phyloP scores from a whole-genome alignment of 192 early-diverging fungal species.

The Dissophora globulifera region DNA sequence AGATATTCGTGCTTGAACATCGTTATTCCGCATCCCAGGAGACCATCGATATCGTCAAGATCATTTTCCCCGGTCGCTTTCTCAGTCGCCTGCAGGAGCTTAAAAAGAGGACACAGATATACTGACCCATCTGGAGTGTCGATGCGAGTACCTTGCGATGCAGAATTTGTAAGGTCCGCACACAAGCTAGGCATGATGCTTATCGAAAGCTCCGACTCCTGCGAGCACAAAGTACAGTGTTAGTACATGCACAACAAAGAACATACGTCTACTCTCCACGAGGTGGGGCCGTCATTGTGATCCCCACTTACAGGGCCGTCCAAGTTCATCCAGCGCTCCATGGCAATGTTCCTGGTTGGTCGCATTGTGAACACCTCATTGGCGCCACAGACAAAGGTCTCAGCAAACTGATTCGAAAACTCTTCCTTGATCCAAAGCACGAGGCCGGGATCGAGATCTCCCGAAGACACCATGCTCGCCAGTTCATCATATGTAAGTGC shows the following conservation, averaged over 20 bases:
- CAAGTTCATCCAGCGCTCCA: constrained; percentile 59
- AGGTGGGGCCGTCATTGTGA: too few relatives aligned
- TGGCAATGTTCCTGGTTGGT: constrained; percentile 25
- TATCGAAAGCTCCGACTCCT: constrained; percentile 49
- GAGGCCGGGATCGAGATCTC: constrained; percentile 63
- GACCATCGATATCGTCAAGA: constrained; percentile 72
- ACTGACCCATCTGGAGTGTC: constrained; percentile 53
- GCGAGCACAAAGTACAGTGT: not conserved
- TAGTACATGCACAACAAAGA: too few relatives aligned
- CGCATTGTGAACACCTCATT: constrained; percentile 37
- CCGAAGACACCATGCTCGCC: constrained; percentile 67
- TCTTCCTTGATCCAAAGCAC: constrained; percentile 77
- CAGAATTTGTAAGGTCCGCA: constrained; percentile 20
- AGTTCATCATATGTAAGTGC: constrained; percentile 80
- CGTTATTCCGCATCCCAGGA: constrained; percentile 73
- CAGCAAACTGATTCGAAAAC: constrained; percentile 67
- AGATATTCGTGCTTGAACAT: constrained; percentile 56
- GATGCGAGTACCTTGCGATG: constrained; percentile 15
- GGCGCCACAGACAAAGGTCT: constrained; percentile 63
- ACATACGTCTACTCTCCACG: too few relatives aligned
- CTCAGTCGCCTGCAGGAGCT: constrained; percentile 77
- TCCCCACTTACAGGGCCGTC: constrained; percentile 56
- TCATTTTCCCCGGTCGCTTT: constrained; percentile 63
- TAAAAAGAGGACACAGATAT: constrained; percentile 73
- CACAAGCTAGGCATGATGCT: constrained; percentile 54